Base-by-base conservation (phyloP, 768 basidiomycete species). In the Albatrellus ellisii region DNA sequence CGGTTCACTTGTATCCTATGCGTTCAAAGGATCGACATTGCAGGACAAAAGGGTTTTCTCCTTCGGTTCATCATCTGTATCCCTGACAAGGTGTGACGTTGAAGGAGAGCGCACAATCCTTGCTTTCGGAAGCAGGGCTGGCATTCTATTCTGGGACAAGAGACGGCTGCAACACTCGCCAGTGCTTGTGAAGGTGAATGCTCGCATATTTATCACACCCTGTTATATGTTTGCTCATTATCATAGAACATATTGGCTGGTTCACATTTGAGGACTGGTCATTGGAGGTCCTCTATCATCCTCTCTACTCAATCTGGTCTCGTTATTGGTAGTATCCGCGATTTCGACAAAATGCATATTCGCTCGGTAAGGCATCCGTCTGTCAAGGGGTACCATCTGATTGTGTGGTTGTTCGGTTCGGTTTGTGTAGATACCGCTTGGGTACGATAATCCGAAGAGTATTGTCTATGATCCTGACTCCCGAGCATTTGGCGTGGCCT, bases 341-440 rank as follows among this genome's bases (percentile, higher is more conserved):
- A 80, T 45, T 63, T 88, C 9, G 75, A 84, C 48, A 85, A 84
- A 57, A 67, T 90, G 57, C 83, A 92, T 51, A 76, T 92, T 35
- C 76, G 78, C 43, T 73, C 85, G 26, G 87, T 87, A 56, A 48
- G 72, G 47, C 25, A 29, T 35, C 22, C 6, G 3, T 21, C 17
- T 34, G 9, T 28, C 35, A 15, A 24, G 36, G 42, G 39, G 9
- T 38, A 33, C 45, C 26, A 17, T 20, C 24, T 39, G 39, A 40
- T 27, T 46, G 17, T 51, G 29, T 41, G 25, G 26, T 35, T 14
- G 25, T 12, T 35, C 14, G 15, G 15, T 35, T 15, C n/a, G n/a
- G n/a, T n/a, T n/a, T 12, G 14, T n/a, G 33, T 29, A 89, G 87
- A 63, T 87, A 22, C 67, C 75, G 20, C 61, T 91, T 8, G 88